Conservation (phyloP, 176 grass and related monocot genomes). For the Oryza meridionalis region DNA sequence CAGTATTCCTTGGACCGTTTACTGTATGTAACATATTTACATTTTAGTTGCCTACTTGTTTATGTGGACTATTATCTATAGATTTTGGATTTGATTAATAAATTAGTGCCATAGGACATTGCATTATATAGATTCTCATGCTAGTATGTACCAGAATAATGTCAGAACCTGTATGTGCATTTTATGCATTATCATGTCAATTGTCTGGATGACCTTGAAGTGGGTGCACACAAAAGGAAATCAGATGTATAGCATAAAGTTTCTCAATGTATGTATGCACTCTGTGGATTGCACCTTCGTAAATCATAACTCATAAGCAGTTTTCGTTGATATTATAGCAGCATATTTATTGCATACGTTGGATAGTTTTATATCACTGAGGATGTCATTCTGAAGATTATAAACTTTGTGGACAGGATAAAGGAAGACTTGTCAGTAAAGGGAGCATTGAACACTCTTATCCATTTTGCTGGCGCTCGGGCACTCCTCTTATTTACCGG, state of each 20-base stretch:
- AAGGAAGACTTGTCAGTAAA: slow-evolving; percentile 90
- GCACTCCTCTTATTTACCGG: slow-evolving; percentile 94
- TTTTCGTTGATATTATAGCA: slow-evolving; percentile 26
- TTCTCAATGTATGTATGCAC: slow-evolving; percentile 1
- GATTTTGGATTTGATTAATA: slow-evolving; percentile 27
- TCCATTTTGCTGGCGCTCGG: slow-evolving; percentile 98
- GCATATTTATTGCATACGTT: slow-evolving; percentile 11
- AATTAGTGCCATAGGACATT: slow-evolving; percentile 5
- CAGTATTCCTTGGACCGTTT: slow-evolving; percentile 28
- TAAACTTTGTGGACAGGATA: slow-evolving; percentile 62
- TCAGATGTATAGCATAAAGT: neutral
- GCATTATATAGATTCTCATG: slow-evolving; percentile 13
- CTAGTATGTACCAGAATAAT: neutral
- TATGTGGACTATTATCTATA: slow-evolving; percentile 8
- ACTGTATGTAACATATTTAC: slow-evolving; percentile 8
- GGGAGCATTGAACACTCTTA: slow-evolving; percentile 94
- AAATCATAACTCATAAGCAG: neutral
- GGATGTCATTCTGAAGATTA: slow-evolving; percentile 33
- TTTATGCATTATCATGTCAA: neutral
- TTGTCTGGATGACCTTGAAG: neutral
- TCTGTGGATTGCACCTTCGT: neutral
- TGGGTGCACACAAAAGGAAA: neutral
- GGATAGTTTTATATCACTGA: neutral
- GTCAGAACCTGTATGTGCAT: slow-evolving; percentile 8
- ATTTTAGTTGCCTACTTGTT: slow-evolving; percentile 29